Evolutionary conservation across 2,329 filamentous ascomycete genomes (phyloP), one percentile per base, ranked within the genome.

Genomic region (Pseudogymnoascus sp.): DNA sequence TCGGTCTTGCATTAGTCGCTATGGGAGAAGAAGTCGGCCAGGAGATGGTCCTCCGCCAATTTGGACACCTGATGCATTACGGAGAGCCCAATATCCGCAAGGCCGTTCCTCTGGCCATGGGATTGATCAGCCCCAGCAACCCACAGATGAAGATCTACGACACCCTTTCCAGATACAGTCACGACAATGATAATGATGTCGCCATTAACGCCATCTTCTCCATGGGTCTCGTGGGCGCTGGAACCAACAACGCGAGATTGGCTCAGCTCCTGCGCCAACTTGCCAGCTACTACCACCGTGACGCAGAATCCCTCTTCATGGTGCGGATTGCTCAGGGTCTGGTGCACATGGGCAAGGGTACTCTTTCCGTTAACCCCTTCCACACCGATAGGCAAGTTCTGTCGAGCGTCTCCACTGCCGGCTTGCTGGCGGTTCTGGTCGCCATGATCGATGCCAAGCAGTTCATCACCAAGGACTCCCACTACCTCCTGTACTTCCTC

Each of bases 141-240:
- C 94, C 94, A 9, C 95, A 99, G 74, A 99, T 99, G 93, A 99
- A 97, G 81, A 90, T 99, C 57, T 99, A 99, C 78, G 94, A 99
- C 74, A 99, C 94, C 0, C 81, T 99, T 9, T 99, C 94, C 59
- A 84, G 94, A 71, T 99, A 99, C 82, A 95, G 89, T 66, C 94
- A 99, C 82, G 94, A 99, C 78, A 99, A 94, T 68, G 94, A 99
- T 77, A 95, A 93, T 65, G 94, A 99, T 71, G 94, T 99, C 54
- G 94, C 94, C 39, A 89, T 99, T 75, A 99, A 97, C 72, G 92
- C 94, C 70, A 99, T 99, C 72, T 99, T 99, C 71, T 92, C 94
- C 68, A 99, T 99, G 94, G 94, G 94, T 76, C 87, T 99, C 63
- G 82, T 96, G 37, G 94, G 94, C 70, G 94, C 94, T 1, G 94